phyloP scores from a whole-genome alignment of 768 basidiomycete genomes.

The Leccinellum luteum region DNA sequence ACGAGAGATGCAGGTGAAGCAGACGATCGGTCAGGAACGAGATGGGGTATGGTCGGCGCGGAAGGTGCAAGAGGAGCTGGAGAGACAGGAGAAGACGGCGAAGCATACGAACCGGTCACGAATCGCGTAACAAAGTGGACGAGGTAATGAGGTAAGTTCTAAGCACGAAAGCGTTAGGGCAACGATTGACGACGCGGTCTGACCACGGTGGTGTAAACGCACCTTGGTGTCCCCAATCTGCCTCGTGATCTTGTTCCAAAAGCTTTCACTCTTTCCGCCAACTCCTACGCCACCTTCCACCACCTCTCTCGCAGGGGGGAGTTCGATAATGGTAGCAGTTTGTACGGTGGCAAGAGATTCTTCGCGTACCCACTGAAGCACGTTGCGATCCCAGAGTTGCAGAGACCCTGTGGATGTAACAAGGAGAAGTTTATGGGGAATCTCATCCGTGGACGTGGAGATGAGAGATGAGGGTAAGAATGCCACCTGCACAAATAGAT shows the following conservation, averaged over 20 bases:
- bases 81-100: constrained; percentile 39
- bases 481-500: constrained; percentile 40
- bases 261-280: constrained; percentile 38
- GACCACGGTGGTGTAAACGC: not conserved
- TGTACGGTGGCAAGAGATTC: constrained; percentile 68
- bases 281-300: constrained; percentile 9
- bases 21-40: constrained; percentile 23
- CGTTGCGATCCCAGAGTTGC: constrained; percentile 66
- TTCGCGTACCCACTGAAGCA: constrained; percentile 74
- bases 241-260: constrained; percentile 48
- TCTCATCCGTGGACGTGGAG: constrained; percentile 31
- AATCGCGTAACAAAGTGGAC: constrained; percentile 68
- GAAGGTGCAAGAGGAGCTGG: not conserved
- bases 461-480: constrained; percentile 45
- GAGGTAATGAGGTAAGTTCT: constrained; percentile 73
- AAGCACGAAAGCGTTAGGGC: not conserved
- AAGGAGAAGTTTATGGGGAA: constrained; percentile 44
- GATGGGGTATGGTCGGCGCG: constrained; percentile 18
- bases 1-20: constrained; percentile 39
- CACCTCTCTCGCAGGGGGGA: constrained; percentile 54
- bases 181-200: not conserved
- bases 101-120: constrained; percentile 62
- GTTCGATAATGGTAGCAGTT: constrained; percentile 69
- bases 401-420: constrained; percentile 76
- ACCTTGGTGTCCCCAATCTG: constrained; percentile 65